Percentiles rank a stretch among this genome's conserved stretches.
These are phyloP conservation scores for Solanum chacoense DNA, from an alignment of 305 asterid species.

Conservation along the genomic window DNA sequence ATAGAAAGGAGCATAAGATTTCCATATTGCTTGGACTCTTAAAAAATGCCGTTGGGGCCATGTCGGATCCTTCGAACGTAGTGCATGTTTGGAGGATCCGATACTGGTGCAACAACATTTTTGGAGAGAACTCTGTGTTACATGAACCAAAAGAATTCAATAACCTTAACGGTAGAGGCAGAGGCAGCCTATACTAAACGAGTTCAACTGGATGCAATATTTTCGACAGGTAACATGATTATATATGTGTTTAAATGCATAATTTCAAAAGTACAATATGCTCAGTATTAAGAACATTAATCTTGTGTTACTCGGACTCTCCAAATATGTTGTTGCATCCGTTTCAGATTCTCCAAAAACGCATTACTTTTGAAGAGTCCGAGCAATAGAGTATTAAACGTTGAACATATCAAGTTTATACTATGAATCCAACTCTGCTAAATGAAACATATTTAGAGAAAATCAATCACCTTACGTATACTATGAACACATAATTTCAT, in stretches of 20 bases:
- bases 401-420: not conserved
- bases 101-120: not conserved
- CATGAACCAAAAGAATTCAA: not conserved
- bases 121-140: not conserved
- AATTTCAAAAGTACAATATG: not conserved
- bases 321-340: not conserved
- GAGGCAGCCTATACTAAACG: not conserved
- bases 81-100: not conserved
- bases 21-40: not conserved
- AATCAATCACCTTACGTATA: constrained; percentile 42
- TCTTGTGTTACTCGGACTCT: not conserved
- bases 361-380: not conserved
- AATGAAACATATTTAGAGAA: not conserved
- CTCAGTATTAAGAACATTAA: not conserved
- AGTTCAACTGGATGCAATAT: not conserved
- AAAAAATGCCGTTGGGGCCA: rapidly evolving
- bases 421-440: not conserved
- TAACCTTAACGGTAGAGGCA: not conserved
- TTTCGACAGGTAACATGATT: not conserved
- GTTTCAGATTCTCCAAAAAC: not conserved
- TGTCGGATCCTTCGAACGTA: not conserved
- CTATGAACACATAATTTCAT: constrained; percentile 60
- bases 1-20: not conserved
- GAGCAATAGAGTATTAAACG: not conserved
- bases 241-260: not conserved